These are phyloP conservation scores for Aspergillus bridgeri DNA, from an alignment of 495 filamentous ascomycete species.

Conservation along the genomic window DNA sequence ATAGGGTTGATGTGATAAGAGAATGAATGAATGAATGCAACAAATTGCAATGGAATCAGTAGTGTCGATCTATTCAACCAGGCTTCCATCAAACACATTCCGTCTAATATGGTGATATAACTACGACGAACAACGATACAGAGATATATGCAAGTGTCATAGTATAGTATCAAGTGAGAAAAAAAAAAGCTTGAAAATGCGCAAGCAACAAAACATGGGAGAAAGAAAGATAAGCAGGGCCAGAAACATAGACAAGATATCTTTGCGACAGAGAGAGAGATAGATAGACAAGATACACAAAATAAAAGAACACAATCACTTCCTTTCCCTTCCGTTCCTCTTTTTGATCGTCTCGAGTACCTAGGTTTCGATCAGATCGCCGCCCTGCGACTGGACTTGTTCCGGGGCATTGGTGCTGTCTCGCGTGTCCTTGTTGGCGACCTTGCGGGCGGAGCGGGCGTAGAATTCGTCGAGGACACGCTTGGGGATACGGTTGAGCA, in stretches of 20 bases:
- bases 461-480: constrained; percentile 94
- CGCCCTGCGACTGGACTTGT: constrained; percentile 43
- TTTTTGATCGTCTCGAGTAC: neutral
- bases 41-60: no score
- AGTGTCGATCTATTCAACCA: no score
- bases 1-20: no score
- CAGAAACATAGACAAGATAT: constrained; percentile 5
- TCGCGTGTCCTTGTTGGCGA: constrained; percentile 63
- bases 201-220: neutral
- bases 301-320: constrained; percentile 3
- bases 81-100: no score
- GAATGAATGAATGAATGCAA: no score
- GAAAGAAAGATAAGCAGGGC: neutral
- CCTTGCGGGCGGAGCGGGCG: constrained; percentile 58
- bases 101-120: neutral
- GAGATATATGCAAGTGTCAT: neutral
- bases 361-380: constrained; percentile 61
- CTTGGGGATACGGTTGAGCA: constrained; percentile 95
- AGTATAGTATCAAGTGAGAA: neutral
- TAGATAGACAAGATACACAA: neutral
- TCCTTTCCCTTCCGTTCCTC: neutral
- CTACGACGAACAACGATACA: neutral
- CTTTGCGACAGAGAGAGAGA: neutral
- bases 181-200: neutral
- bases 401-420: constrained; percentile 58